Evolutionary conservation across 2,329 filamentous ascomycete genomes (phyloP), one percentile per base, ranked within the genome.

Genomic region (Zelopaecilomyces penicillatus): DNA sequence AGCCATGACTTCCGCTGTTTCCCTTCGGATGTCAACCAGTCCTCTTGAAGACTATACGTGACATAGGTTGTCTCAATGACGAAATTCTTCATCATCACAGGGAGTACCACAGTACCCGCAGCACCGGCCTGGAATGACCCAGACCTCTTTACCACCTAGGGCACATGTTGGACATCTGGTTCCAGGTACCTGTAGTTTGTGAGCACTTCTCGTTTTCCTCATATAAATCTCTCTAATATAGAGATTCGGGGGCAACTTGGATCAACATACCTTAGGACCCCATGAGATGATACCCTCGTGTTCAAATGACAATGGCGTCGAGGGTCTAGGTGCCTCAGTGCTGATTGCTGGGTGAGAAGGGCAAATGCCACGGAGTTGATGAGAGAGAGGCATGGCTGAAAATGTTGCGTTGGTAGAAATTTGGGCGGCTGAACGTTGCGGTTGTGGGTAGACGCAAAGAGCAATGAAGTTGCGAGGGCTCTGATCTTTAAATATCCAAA

Each of bases 121-220:
- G 41, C 62, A 62, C 45, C 70, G 67, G 42, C 74, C 74, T 30
- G 72, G 73, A 48, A 76, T 73, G 27, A 78, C 74, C 74, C 74
- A 78, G 37, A 73, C 70, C 53, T 76, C 74, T 48, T 70, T 64
- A 47, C 74, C 74, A 38, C 65, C 61, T 36, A 61, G 56, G 41
- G 66, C 65, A 52, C 74, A 78, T 4, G 67, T 75, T 39, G 73
- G 72, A 56, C 74, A 78, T 52, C 67, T 64, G 28, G 75, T 71
- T 7, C 74, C 74, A 4, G 74, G 68, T 47, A 75, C 66, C 58
- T 66, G 37, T 49, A 33, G 19, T 19, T 49, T 35, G 7, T 43
- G 41, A 28, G 43, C 48, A 7, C 52, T 34, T n/a, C 38, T 41
- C 37, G 6, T 12, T 7, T 38, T n/a, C 19, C 37, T 26, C 19